Conservation (phyloP, 345 rosid genomes). For the Isatis tinctoria region DNA sequence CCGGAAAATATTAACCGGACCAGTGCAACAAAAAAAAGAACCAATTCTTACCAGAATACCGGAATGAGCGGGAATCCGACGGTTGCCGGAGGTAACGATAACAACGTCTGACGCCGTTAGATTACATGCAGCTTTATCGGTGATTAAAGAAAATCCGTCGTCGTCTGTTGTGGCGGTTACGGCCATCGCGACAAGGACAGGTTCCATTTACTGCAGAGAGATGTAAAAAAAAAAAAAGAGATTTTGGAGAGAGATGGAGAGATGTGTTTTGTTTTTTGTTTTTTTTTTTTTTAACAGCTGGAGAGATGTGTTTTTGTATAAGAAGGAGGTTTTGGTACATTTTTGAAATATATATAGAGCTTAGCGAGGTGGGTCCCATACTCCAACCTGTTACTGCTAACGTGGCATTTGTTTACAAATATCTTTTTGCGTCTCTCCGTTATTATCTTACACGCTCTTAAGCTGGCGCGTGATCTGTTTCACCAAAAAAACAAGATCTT, state of each 20-base stretch:
- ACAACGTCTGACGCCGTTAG: slow-evolving; percentile 45
- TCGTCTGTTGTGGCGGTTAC: slow-evolving; percentile 6
- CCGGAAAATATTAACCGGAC: background rate
- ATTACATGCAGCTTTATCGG: slow-evolving; percentile 4
- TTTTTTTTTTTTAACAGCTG: too few relatives aligned
- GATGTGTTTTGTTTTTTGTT: background rate
- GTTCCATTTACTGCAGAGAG: slow-evolving; percentile 16
- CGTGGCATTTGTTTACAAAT: slow-evolving; percentile 8
- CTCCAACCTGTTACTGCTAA: slow-evolving; percentile 1
- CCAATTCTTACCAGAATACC: slow-evolving; percentile 51
- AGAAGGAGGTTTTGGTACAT: slow-evolving; percentile 4
- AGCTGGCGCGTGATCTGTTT: slow-evolving; percentile 1
- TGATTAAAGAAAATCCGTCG: slow-evolving; percentile 17
- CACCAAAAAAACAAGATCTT: background rate
- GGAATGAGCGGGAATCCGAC: slow-evolving; percentile 67
- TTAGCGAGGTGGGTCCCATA: background rate
- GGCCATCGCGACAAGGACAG: slow-evolving; percentile 2
- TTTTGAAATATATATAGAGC: slow-evolving; percentile 9
- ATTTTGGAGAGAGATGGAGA: background rate
- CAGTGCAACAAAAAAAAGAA: background rate
- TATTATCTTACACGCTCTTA: slow-evolving; percentile 8
- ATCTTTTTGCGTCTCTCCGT: slow-evolving; percentile 4
- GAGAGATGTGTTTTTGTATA: background rate
- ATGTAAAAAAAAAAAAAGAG: background rate
- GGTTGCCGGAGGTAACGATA: slow-evolving; percentile 66